Conservation (phyloP, 179 eudicot genomes). For the Silene vulgaris region DNA sequence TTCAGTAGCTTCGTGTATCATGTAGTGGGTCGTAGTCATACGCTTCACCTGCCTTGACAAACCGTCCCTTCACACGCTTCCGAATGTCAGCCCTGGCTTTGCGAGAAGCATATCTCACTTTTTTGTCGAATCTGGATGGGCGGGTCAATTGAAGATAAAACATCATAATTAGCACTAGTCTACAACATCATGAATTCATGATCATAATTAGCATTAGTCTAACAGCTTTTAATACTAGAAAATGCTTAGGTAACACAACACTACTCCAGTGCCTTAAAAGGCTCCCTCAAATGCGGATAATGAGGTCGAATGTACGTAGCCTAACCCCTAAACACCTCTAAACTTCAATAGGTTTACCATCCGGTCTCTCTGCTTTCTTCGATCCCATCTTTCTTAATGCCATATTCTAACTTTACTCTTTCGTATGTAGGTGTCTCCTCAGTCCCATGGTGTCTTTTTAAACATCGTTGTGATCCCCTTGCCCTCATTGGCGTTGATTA, state of each 20-base stretch:
- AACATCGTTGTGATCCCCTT: neutral
- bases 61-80: conserved; percentile 48
- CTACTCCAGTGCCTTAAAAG: neutral
- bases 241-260: neutral
- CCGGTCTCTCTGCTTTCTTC: no score
- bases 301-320: neutral
- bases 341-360: no score
- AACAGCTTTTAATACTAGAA: neutral
- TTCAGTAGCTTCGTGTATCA: conserved; percentile 39
- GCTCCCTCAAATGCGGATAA: no score
- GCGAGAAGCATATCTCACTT: conserved; percentile 46
- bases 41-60: conserved; percentile 47
- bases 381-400: no score
- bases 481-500: neutral
- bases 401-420: no score
- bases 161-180: neutral
- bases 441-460: neutral
- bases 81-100: conserved; percentile 51
- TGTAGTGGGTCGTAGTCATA: conserved; percentile 46
- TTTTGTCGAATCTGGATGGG: conserved; percentile 37
- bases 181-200: neutral
- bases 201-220: neutral
- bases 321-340: neutral
- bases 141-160: neutral
- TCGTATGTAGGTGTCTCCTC: neutral